Percentiles rank a stretch among this genome's conserved stretches.
Conservation (phyloP, 495 filamentous ascomycete genomes). For the Lentithecium fluviatile region DNA sequence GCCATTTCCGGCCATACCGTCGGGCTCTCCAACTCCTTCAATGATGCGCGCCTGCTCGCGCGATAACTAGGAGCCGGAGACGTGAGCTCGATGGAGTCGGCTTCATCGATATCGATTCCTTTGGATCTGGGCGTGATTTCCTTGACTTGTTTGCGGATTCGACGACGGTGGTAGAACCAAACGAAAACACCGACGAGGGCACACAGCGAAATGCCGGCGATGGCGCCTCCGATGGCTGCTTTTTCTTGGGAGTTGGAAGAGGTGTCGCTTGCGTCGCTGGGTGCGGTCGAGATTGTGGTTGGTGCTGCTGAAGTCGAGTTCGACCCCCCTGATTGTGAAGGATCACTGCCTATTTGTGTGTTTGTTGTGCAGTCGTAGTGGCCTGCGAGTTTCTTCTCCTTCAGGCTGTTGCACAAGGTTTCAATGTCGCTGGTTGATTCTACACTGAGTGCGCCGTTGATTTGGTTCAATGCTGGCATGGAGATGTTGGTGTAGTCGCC, state of each 20-base stretch:
- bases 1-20: neutral
- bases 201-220: slow-evolving; percentile 1
- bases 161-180: slow-evolving; percentile 11
- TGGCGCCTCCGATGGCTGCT: neutral
- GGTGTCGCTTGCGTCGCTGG: neutral
- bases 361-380: slow-evolving; percentile 23
- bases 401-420: slow-evolving; percentile 4
- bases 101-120: neutral
- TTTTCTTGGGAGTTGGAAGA: neutral
- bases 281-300: neutral
- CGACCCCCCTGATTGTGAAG: neutral
- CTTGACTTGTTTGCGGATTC: slow-evolving; percentile 10
- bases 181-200: neutral
- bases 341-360: neutral
- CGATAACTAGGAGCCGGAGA: no score
- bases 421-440: slow-evolving; percentile 18
- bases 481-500: slow-evolving; percentile 23
- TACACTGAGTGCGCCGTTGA: slow-evolving; percentile 18
- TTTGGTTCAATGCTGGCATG: slow-evolving; percentile 17
- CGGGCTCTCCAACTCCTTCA: slow-evolving; percentile 15
- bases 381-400: slow-evolving; percentile 5
- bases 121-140: slow-evolving; percentile 8
- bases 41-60: neutral
- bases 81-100: slow-evolving; percentile 6
- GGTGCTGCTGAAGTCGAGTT: neutral